Base-by-base conservation (phyloP, 495 filamentous ascomycete genomes). In the Aspergillus ellipticus region DNA sequence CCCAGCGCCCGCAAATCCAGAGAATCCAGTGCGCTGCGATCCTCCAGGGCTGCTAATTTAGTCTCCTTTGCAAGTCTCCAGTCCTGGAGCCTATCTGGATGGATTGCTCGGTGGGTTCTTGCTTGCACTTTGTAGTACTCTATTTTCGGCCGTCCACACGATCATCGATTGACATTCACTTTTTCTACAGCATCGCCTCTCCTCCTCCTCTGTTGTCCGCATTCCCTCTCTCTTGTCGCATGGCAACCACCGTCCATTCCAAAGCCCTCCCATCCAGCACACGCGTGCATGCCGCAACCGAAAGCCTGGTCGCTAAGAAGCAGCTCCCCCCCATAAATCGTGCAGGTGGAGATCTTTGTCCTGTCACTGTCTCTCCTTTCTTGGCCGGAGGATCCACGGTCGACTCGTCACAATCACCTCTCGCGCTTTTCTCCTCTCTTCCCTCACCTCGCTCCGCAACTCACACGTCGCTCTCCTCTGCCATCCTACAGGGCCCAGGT, bases 361-460 rank as follows among this genome's bases (percentile, higher is more conserved):
- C 41, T 58, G 60, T 58, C 56, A 56, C 26, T 52, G 46, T 54
- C 53, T 58, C 55, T 45, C 55, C 58, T 49, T 51, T 54, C 56
- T 63, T 65, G 59, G 60, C 63, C 39, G 37, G 31, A 45, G 21
- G 52, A 49, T 55, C 42, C 43, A 51, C 47, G 48, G 55, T 61
- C 52, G 69, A 72, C 66, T 66, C 55, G 59, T 74, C 69, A 74
- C 63, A 69, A 63, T 61, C 31, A 20, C 54, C 58, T 55, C 46
- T 56, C 55, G 55, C 61, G 58, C 60, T 59, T 53, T 49, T 41
- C 22, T 54, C 42, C 35, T 59, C 45, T 60, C 55, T 62, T 56
- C 42, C 56, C 53, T 60, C 61, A 51, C 54, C 17, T 62, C 55
- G 22, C n/a, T 45, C 42, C 42, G 46, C 16, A 46, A 46, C 42